Conservation (phyloP, 2,329 filamentous ascomycete species). For the Aspergillus fructus region DNA sequence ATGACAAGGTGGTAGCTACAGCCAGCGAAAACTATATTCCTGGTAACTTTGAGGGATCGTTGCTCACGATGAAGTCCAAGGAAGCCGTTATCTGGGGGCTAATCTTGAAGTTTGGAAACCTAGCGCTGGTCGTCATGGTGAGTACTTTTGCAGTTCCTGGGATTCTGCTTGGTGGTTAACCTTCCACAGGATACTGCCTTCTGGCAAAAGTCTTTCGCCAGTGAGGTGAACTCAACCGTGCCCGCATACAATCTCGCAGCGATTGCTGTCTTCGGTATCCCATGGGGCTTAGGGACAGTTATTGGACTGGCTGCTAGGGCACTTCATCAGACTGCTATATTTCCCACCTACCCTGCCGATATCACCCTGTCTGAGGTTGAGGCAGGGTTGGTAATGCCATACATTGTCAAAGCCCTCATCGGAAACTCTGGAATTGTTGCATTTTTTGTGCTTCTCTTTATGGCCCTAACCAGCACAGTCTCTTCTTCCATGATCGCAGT, state of each 20-base stretch:
- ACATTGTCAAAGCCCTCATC: slow-evolving; percentile 45
- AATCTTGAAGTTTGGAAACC: slow-evolving; percentile 51
- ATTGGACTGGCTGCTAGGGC: slow-evolving; percentile 48
- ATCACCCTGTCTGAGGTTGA: slow-evolving; percentile 44
- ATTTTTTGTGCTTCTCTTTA: slow-evolving; percentile 51
- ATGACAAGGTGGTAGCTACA: slow-evolving; percentile 48
- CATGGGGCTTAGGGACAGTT: slow-evolving; percentile 49
- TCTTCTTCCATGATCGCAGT: slow-evolving; percentile 54
- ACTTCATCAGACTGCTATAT: slow-evolving; percentile 48
- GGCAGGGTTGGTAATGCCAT: slow-evolving; percentile 50
- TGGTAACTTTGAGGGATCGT: slow-evolving; percentile 49
- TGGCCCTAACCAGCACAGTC: slow-evolving; percentile 53
- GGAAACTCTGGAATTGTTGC: slow-evolving; percentile 45
- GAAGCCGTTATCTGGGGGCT: slow-evolving; percentile 46
- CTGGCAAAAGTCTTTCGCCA: slow-evolving; percentile 55
- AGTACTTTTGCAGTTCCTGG: background rate
- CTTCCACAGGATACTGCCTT: slow-evolving; percentile 47
- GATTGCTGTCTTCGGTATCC: slow-evolving; percentile 48
- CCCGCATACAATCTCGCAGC: slow-evolving; percentile 50
- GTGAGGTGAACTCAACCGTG: slow-evolving; percentile 49
- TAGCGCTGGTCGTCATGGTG: slow-evolving; percentile 52
- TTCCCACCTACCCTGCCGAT: slow-evolving; percentile 43
- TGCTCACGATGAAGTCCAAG: slow-evolving; percentile 51
- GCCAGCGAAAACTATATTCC: slow-evolving; percentile 43
- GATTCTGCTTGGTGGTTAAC: background rate